A percentile compares a stretch with the other conserved stretches of the same genome.
phyloP scores from a whole-genome alignment of 441 rosid species.

The Arabidopsis lyrata region DNA sequence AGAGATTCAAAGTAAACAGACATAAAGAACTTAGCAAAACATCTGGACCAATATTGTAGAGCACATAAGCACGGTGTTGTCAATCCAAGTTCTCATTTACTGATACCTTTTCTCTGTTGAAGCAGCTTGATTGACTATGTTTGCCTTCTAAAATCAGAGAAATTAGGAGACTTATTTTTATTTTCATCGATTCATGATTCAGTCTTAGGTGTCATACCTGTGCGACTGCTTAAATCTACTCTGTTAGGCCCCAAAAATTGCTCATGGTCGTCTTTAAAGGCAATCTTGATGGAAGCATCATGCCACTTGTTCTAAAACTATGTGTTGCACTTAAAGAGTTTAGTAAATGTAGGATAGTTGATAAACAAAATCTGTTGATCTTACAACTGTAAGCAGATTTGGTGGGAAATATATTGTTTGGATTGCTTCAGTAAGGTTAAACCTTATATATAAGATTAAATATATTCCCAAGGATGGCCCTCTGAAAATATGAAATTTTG shows the following conservation, averaged over 20 bases:
- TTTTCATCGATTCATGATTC: background rate
- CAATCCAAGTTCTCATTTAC: conserved; percentile 11
- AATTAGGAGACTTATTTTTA: background rate
- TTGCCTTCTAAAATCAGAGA: conserved; percentile 13
- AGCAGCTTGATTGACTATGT: conserved; percentile 20
- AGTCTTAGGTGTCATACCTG: conserved; percentile 23
- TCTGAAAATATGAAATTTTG: conserved; percentile 28
- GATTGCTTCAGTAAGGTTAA: conserved; percentile 9
- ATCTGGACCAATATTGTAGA: conserved; percentile 15
- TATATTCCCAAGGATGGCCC: conserved; percentile 3
- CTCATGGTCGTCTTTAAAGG: conserved; percentile 18
- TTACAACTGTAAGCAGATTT: conserved; percentile 18
- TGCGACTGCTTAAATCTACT: conserved; percentile 26
- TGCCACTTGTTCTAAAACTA: conserved; percentile 26
- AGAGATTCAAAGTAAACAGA: conserved; percentile 12
- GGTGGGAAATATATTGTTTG: conserved; percentile 15
- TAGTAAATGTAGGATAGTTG: background rate
- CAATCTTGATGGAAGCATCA: background rate
- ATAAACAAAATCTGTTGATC: conserved; percentile 15
- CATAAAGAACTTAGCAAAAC: conserved; percentile 17
- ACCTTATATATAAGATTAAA: background rate
- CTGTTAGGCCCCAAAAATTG: background rate
- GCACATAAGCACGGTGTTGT: conserved; percentile 25
- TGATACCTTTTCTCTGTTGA: conserved; percentile 19
- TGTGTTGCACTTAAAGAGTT: conserved; percentile 24